Evolutionary conservation across 371 early-diverging fungal genomes (phyloP).

Genomic region (Coemansia sp.): DNA sequence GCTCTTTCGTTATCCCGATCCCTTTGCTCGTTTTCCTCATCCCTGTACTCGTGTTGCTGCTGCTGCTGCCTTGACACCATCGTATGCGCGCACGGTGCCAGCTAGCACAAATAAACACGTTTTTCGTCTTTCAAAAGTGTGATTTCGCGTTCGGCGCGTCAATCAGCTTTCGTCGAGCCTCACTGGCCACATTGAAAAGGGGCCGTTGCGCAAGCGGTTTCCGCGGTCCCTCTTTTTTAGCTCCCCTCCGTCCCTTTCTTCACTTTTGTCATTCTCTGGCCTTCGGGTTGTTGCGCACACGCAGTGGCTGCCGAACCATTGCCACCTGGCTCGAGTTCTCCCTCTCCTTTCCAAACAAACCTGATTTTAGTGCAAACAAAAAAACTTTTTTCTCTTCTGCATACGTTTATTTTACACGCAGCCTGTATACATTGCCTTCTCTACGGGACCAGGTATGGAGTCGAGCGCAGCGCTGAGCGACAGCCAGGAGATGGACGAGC

Average conservation of each 20-base stretch:
- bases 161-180: no score
- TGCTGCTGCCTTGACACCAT: not conserved
- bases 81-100: constrained; percentile 1
- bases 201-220: not conserved
- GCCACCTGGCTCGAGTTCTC: not conserved
- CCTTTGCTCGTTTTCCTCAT: not conserved
- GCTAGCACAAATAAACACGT: not conserved
- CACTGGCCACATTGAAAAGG: no score
- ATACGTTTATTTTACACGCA: not conserved
- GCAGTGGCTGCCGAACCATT: not conserved
- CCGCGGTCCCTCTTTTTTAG: constrained; percentile 4
- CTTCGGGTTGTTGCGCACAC: not conserved
- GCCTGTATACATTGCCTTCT: constrained; percentile 6
- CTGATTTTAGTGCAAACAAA: not conserved
- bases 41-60: not conserved
- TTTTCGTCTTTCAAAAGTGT: no score
- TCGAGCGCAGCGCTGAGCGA: constrained; percentile 8
- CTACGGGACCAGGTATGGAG: constrained; percentile 1
- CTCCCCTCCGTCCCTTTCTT: not conserved
- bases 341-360: constrained; percentile 6
- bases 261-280: not conserved
- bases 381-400: constrained; percentile 3
- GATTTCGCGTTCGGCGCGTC: no score
- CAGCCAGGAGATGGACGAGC: constrained; percentile 41
- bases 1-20: no score